Conservation (phyloP, 2,329 filamentous ascomycete species). For the Tolypocladium amazonense region DNA sequence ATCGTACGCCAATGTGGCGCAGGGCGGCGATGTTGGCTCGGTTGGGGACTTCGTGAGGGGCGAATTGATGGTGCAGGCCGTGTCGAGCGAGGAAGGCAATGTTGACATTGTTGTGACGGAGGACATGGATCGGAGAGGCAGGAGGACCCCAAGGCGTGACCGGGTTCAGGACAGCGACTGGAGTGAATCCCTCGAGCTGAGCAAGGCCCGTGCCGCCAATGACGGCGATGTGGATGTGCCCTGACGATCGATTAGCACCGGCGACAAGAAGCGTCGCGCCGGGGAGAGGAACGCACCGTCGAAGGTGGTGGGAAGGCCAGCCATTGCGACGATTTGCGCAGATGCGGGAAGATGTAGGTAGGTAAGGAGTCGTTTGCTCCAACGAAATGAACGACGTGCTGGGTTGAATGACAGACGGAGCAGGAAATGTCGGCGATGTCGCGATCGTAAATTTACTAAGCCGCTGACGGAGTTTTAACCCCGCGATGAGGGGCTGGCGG, state of each 20-base stretch:
- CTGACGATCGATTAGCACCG: constrained; percentile 25
- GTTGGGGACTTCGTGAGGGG: constrained; percentile 88
- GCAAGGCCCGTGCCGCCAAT: constrained; percentile 90
- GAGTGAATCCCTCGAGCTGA: constrained; percentile 76
- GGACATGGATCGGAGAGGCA: constrained; percentile 67
- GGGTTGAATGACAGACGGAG: neutral
- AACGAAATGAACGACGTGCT: neutral
- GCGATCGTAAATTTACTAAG: neutral
- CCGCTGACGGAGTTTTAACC: neutral
- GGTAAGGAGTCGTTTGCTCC: neutral
- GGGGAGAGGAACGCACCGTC: constrained; percentile 34
- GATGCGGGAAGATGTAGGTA: neutral
- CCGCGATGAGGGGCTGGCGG: neutral
- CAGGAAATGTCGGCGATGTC: neutral
- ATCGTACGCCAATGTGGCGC: constrained; percentile 77
- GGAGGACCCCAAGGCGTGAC: constrained; percentile 83
- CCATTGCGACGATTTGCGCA: constrained; percentile 25
- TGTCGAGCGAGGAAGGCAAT: constrained; percentile 94
- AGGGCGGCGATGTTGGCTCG: constrained; percentile 98
- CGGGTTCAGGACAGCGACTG: constrained; percentile 67
- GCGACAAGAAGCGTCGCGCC: neutral
- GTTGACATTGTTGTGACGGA: constrained; percentile 71
- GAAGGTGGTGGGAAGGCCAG: constrained; percentile 45
- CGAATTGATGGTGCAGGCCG: constrained; percentile 76
- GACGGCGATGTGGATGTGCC: constrained; percentile 71